Evolutionary conservation across 257 asterid genomes (phyloP), one percentile per base, ranked within the genome.

Genomic region (Primulina huaijiensis): DNA sequence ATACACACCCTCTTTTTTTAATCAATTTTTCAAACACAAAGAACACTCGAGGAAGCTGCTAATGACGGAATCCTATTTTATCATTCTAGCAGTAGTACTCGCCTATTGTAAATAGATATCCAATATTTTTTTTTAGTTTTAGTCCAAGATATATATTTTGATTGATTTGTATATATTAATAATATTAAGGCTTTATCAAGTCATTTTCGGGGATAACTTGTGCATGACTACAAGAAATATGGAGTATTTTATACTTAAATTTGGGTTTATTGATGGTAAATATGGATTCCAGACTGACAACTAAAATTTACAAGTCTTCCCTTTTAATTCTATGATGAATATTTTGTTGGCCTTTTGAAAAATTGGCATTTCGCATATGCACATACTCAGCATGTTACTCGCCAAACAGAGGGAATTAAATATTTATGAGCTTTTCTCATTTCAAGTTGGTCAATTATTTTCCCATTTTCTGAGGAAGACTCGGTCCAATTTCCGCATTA

Each of bases 21-120:
- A 50, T 16, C 8, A 16, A 17, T 0, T 14, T 14, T 16, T 50
- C 57, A 50, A 16, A 50, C 57, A 50, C 57, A 50, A 50, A 50
- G 57, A 16, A 76, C 67, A 71, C 76, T 80, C 89, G 85, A 29
- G 83, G 94, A 85, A 87, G 86, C 82, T 85, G 86, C 94, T 61
- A 59, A 63, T 74, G 57, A 60, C 67, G 72, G 80, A 64, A 77
- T 79, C 80, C 77, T 65, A 66, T 62, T 75, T 77, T 66, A 60
- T 80, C 55, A 63, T 59, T 53, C 20, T 64, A 65, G 29, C 69
- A 43, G n/a, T 5, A 33, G 8, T 16, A 25, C 58, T 59, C 72
- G 8, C 8, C 20, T 58, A 64, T 77, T 77, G 43, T 3, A 20
- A 52, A 60, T 65, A 21, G 57, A 69, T 62, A 74, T 0, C 25